phyloP scores from a whole-genome alignment of 1,284 basidiomycete species.

The Xerocomus nothofagi region DNA sequence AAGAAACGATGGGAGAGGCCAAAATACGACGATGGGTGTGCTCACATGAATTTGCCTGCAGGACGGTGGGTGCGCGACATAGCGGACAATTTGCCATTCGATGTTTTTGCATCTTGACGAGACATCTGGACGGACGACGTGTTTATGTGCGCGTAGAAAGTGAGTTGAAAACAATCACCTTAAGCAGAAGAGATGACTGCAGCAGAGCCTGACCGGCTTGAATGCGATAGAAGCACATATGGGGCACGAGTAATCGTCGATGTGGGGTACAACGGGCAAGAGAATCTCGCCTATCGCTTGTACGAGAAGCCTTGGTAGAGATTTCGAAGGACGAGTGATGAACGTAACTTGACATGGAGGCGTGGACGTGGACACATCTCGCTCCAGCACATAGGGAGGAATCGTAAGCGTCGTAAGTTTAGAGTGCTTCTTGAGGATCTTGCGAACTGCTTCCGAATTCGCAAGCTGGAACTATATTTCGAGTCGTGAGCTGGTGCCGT shows the following conservation, averaged over 20 bases:
- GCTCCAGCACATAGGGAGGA: conserved; percentile 29
- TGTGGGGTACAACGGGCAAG: conserved; percentile 78
- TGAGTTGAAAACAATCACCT: conserved; percentile 37
- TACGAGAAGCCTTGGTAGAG: conserved; percentile 78
- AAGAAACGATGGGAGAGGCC: not conserved
- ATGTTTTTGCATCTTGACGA: conserved; percentile 93
- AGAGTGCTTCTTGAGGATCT: conserved; percentile 93
- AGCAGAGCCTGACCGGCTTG: conserved; percentile 83
- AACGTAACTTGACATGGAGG: conserved; percentile 19
- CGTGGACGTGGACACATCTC: conserved; percentile 9
- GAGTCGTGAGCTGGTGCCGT: not conserved
- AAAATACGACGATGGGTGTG: not conserved
- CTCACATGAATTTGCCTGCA: conserved; percentile 68
- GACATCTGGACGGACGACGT: conserved; percentile 48
- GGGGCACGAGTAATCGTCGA: conserved; percentile 77
- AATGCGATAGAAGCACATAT: conserved; percentile 86
- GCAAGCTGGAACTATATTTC: conserved; percentile 70
- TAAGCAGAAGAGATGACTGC: conserved; percentile 92
- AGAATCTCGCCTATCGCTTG: conserved; percentile 85
- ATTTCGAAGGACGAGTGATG: conserved; percentile 38
- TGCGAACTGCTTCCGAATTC: conserved; percentile 86
- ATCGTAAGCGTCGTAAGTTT: conserved; percentile 78
- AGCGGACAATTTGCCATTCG: conserved; percentile 83
- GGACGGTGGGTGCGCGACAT: conserved; percentile 77
- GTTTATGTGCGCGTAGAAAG: not conserved